Evolutionary conservation across 768 basidiomycete species (phyloP), one percentile per base, ranked within the genome.

Genomic region (Epithele typhae): DNA sequence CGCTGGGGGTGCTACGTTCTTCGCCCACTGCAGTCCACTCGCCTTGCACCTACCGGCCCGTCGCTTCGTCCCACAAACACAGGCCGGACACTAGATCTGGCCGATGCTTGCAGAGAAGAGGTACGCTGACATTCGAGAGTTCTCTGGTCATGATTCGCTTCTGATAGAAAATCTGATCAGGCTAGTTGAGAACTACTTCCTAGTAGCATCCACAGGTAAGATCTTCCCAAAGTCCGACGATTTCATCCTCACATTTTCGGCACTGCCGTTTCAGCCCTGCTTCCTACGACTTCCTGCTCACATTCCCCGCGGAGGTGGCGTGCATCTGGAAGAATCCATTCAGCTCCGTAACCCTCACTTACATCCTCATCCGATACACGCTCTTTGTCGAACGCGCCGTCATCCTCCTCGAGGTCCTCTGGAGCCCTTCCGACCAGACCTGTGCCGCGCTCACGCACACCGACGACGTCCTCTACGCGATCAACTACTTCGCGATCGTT

Each of bases 401-500:
- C n/a, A 24, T 49, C 22, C n/a, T 43, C 15, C 17, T 33, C 11
- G 27, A 43, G 18, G 21, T 25, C 25, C 14, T 43, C 2, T 38
- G 41, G 47, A 39, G 18, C 7, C n/a, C n/a, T n/a, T n/a, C n/a
- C n/a, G n/a, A n/a, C n/a, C 37, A 2, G 12, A 58, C 53, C 42
- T 58, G 57, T 41, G 53, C 38, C 5, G 46, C 44, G 3, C 49
- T 58, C 1, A 25, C 52, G 15, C 51, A 53, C 11, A 11, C 47
- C 1, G 57, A 58, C 23, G 57, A 58, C 17, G 24, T 38, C 2
- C 40, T 58, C 0, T 52, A 44, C 6, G 48, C 52, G 32, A 34
- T 58, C 25, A 55, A 51, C 32, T 52, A 55, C 19, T 39, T 54
- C 22, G 46, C 45, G 6, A 45, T 53, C 35, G 51, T 47, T 40